These are phyloP conservation scores for Aspergillus terreus DNA, from an alignment of 2,329 filamentous ascomycete genomes.

Conservation along the genomic window DNA sequence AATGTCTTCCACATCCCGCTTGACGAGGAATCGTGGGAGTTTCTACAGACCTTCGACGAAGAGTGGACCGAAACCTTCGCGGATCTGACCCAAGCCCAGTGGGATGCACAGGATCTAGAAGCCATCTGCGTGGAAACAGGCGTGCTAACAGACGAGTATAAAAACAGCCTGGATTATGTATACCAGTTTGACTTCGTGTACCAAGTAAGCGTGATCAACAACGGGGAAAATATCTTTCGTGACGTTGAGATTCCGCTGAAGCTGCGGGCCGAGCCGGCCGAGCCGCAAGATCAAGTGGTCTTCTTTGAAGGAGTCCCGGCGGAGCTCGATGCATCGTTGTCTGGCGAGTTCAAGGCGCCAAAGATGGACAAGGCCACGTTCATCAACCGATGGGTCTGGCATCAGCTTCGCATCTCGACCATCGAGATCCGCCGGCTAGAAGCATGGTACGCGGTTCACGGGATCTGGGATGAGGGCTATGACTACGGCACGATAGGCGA, in stretches of 20 bases:
- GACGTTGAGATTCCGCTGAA: neutral
- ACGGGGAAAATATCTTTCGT: neutral
- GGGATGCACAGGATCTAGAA: conserved; percentile 15
- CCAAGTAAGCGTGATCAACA: neutral
- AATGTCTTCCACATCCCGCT: conserved; percentile 10
- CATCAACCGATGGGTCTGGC: conserved; percentile 30
- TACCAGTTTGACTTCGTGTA: conserved; percentile 1
- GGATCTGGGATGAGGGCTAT: conserved; percentile 14
- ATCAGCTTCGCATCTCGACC: conserved; percentile 27
- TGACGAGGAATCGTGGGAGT: conserved; percentile 20
- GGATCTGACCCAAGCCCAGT: conserved; percentile 18
- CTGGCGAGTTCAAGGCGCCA: neutral
- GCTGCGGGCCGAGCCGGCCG: conserved; percentile 5
- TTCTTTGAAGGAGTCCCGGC: neutral
- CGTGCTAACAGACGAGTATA: conserved; percentile 4
- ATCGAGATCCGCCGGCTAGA: conserved; percentile 22
- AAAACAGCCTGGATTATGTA: neutral
- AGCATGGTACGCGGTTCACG: conserved; percentile 17
- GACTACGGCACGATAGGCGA: conserved; percentile 18
- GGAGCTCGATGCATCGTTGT: neutral
- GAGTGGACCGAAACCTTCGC: conserved; percentile 16
- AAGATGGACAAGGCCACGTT: conserved; percentile 17
- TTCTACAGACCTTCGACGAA: conserved; percentile 21
- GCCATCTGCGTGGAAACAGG: conserved; percentile 18
- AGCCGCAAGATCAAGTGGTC: neutral